phyloP scores from a whole-genome alignment of 148 eudicot species.

The Persicaria tinctoria region DNA sequence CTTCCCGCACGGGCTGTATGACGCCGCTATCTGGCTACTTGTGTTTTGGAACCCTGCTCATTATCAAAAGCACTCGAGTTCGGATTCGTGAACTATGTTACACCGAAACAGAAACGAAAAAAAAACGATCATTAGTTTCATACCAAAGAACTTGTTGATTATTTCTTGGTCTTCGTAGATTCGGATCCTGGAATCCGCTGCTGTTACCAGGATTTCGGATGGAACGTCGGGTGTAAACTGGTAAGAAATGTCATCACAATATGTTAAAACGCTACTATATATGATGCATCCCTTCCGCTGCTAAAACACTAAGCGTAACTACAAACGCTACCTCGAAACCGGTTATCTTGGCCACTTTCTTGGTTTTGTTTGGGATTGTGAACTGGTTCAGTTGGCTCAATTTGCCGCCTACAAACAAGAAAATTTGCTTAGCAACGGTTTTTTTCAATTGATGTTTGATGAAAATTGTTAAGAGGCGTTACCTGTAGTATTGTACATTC shows the following conservation, averaged over 20 bases:
- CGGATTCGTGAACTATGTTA: no score
- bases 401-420: not conserved
- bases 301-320: no score
- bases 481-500: slow-evolving; percentile 72
- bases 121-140: not conserved
- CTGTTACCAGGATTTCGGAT: slow-evolving; percentile 79
- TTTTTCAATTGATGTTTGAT: not conserved
- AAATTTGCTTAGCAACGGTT: no score
- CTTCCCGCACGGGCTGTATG: slow-evolving; percentile 62
- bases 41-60: slow-evolving; percentile 30
- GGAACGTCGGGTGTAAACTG: slow-evolving; percentile 94
- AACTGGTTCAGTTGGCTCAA: slow-evolving; percentile 2
- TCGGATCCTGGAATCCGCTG: slow-evolving; percentile 89
- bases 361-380: slow-evolving; percentile 16
- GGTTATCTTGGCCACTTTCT: slow-evolving; percentile 17
- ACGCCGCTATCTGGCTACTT: slow-evolving; percentile 82
- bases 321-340: slow-evolving; percentile 9
- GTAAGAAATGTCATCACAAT: not conserved
- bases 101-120: not conserved
- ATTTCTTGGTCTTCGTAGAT: slow-evolving; percentile 72
- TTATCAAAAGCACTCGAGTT: not conserved
- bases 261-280: no score
- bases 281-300: no score
- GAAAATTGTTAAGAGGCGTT: not conserved
- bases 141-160: slow-evolving; percentile 87